Evolutionary conservation across 208 protist species (phyloP), one percentile per base, ranked within the genome.

Genomic region (Naegleria lovaniensis): DNA sequence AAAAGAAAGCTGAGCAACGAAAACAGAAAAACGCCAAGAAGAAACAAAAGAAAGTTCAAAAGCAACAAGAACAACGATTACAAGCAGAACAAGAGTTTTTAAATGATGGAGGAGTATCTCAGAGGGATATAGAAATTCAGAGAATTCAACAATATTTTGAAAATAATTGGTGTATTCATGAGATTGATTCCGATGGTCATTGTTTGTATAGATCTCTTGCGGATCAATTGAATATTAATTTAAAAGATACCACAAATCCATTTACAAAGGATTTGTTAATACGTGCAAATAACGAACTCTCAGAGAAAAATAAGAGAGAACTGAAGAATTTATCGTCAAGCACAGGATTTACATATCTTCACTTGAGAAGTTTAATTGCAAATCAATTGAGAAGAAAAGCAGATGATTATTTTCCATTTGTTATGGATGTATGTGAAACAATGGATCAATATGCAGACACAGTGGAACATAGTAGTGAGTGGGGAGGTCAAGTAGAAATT

Each of bases 161-260:
- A 79, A 7, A 25, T 36, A 79, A 79, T 79, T n/a, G n/a, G n/a
- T 36, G 16, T 9, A 88, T 88, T 58, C 16, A 33, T 58, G 85
- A 58, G 5, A 88, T 88, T 88, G 85, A 88, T 13, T 88, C 85
- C 40, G 85, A 88, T 58, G 85, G 85, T 58, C 85, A 88, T 88
- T 88, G 85, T 88, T 88, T 88, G 33, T 88, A 88, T 39, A 55
- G 85, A 88, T 29, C 85, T 40, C 9, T 88, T n/a, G 39, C 41
- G 19, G 22, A 88, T 88, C 85, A 88, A 88, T 39, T 88, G 11
- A 85, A 39, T 29, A 29, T 25, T 13, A 36, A 79, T 79, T 79
- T 79, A 33, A 29, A 75, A n/a, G 25, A 75, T n/a, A 75, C 13
- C 25, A 79, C 19, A 36, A 79, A 79, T 79, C n/a, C 29, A 79